Evolutionary conservation across 805 yeast species (phyloP).

Genomic region (Yarrowia hollandica): DNA sequence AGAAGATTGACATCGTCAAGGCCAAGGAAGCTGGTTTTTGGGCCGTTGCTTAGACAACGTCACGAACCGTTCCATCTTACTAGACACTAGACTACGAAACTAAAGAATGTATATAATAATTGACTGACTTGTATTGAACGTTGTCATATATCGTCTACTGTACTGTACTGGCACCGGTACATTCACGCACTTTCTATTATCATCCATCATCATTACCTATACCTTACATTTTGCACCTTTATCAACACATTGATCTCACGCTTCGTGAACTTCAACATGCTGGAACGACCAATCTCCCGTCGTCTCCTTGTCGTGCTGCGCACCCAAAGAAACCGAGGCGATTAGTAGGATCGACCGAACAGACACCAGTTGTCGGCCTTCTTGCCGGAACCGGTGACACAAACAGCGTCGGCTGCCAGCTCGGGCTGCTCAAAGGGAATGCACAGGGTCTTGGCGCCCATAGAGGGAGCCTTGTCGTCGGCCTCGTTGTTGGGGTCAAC

Average conservation of each 20-base stretch:
- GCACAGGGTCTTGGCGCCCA: conserved; percentile 99
- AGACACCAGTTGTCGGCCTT: conserved; percentile 81
- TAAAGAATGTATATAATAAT: too few species aligned
- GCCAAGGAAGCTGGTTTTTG: conserved; percentile 15
- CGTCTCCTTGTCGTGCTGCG: not conserved
- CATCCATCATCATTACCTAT: conserved; percentile 9
- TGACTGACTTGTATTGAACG: too few species aligned
- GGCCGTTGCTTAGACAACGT: not conserved
- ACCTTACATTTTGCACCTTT: conserved; percentile 15
- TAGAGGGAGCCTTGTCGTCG: conserved; percentile 96
- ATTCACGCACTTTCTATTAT: too few species aligned
- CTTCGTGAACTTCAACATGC: too few species aligned
- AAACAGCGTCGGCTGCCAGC: conserved; percentile 74
- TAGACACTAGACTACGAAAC: too few species aligned
- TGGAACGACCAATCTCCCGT: too few species aligned
- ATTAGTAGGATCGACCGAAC: conserved; percentile 94
- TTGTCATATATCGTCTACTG: too few species aligned
- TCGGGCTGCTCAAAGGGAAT: conserved; percentile 92
- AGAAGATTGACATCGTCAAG: not conserved
- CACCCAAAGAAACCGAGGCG: not conserved
- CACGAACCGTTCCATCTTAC: too few species aligned
- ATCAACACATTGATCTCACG: too few species aligned
- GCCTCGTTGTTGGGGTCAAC: conserved; percentile 80
- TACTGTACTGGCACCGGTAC: conserved; percentile 2
- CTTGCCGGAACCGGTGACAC: conserved; percentile 74